Base-by-base conservation (phyloP, 2,329 filamentous ascomycete genomes). In the Penicillium sp. region DNA sequence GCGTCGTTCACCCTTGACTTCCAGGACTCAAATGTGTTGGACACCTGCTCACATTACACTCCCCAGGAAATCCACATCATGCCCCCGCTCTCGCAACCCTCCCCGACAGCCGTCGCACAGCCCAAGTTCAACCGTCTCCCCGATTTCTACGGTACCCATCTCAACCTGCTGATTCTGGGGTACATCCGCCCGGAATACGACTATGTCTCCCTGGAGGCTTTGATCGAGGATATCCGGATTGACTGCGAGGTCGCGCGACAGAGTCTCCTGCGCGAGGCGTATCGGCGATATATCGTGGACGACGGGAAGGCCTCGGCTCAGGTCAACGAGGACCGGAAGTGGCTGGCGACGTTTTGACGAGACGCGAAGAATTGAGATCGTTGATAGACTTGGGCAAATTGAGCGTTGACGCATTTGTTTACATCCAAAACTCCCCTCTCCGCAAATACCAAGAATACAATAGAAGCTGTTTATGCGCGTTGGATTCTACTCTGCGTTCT, bases 151-250 rank as follows among this genome's bases (percentile, higher is more conserved):
- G 90, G 86, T 63, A 85, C 84, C 5, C 85, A 87, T 66, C 89
- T 98, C 82, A 88, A 91, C 43, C 80, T 98, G 15, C 76, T 92
- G 25, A 87, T 99, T 52, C 76, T 94, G 62, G 95, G 93, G 34
- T 98, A 91, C 76, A 92, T 99, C 63, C 85, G 95, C 55, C 89
- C 91, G 8, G 95, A 98, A 78, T 88, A 85, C 73, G 91, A 98
- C 79, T 99, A 99, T 78, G 86, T 88, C 61, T 89, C 86, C 63
- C 83, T 92, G 67, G 93, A 97, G 63, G 90, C 88, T 37, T 81
- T 98, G 72, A 86, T 98, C 47, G 86, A 89, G 69, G 95, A 99
- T 79, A 99, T 99, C 73, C 85, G 86, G 72, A 85, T 89, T 67
- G 95, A 98, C 80, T 96, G 95, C 71, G 86, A 90, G 69, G 93